Conservation (phyloP, 768 basidiomycete species). For the Multifurca ochricompacta region DNA sequence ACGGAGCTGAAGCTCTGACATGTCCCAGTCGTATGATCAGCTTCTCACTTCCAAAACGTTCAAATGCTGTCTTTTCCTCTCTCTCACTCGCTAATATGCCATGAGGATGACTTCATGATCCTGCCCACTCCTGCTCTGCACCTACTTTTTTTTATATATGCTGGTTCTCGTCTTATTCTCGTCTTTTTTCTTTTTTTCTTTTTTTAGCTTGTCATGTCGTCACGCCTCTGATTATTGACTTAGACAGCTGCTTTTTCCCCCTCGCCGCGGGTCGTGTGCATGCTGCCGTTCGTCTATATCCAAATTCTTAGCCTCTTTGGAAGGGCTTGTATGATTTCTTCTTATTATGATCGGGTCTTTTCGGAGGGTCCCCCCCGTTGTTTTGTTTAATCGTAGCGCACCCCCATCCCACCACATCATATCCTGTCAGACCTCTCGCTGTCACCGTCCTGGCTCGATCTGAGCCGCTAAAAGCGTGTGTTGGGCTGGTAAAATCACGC, state of each 20-base stretch:
- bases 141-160: background rate
- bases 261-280: constrained; percentile 4
- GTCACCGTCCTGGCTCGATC: background rate
- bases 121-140: background rate
- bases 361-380: background rate
- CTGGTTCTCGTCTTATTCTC: background rate
- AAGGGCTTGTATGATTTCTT: constrained; percentile 9
- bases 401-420: background rate
- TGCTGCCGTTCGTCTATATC: constrained; percentile 7
- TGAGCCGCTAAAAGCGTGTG: background rate
- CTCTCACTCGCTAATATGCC: background rate
- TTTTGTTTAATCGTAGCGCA: background rate
- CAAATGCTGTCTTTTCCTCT: background rate
- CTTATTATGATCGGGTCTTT: constrained; percentile 15
- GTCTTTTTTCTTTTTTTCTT: background rate
- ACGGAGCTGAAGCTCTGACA: constrained; percentile 77
- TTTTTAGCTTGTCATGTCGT: background rate
- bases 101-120: background rate
- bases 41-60: background rate
- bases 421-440: background rate
- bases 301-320: constrained; percentile 4
- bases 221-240: constrained; percentile 1
- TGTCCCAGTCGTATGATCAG: background rate
- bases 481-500: background rate
- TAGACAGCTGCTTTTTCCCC: background rate